phyloP scores from a whole-genome alignment of 2,329 filamentous ascomycete genomes.

The Fonsecaea multimorphosa region DNA sequence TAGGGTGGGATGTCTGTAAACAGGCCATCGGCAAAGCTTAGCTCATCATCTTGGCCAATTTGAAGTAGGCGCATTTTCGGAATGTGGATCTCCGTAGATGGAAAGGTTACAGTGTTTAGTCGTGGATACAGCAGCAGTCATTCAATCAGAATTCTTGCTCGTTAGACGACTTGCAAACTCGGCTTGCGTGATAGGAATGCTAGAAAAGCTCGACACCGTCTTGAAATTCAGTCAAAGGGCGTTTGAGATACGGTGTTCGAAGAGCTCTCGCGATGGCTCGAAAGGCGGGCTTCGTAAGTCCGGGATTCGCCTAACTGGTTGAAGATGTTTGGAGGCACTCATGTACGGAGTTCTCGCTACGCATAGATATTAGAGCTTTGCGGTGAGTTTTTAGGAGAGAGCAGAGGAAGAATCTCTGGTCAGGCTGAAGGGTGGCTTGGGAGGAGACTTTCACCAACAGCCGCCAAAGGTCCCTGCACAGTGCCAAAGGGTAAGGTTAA shows the following conservation, averaged over 20 bases:
- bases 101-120: neutral
- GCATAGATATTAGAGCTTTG: neutral
- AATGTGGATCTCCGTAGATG: neutral
- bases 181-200: neutral
- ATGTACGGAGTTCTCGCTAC: neutral
- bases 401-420: neutral
- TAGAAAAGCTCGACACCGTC: neutral
- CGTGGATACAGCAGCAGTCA: neutral
- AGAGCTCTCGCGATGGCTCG: neutral
- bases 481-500: neutral
- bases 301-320: neutral
- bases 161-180: neutral
- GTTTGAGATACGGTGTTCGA: neutral
- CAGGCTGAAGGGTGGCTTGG: neutral
- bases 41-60: neutral
- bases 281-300: neutral
- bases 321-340: neutral
- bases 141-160: neutral
- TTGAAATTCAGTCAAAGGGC: neutral
- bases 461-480: neutral
- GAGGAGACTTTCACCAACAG: neutral
- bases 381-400: neutral
- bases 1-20: slow-evolving; percentile 27
- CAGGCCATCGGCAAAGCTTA: neutral
- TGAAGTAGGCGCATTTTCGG: neutral